A percentile compares a stretch with the other conserved stretches of the same genome.
phyloP scores from a whole-genome alignment of 257 asterid genomes.

The Nicotiana otophora region DNA sequence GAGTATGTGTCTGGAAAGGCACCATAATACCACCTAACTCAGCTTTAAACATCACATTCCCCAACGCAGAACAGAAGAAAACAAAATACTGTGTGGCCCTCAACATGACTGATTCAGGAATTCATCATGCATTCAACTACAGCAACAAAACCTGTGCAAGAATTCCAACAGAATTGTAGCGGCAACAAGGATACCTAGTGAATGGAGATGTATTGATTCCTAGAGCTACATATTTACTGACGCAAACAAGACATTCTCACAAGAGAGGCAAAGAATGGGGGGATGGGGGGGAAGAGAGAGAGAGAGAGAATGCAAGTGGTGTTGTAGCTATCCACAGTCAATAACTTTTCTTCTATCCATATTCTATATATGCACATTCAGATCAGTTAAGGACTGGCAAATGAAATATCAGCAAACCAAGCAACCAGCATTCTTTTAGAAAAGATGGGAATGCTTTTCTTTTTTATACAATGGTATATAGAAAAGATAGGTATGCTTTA shows the following conservation, averaged over 20 bases:
- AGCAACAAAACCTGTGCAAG: neutral
- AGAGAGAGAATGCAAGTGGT: neutral
- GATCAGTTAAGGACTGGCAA: neutral
- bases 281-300: too few species aligned
- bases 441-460: neutral
- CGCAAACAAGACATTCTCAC: neutral
- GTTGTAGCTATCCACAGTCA: neutral
- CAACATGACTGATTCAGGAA: neutral
- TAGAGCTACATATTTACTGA: neutral
- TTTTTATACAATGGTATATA: neutral
- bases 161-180: neutral
- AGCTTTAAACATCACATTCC: neutral
- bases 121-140: neutral
- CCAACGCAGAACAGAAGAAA: neutral
- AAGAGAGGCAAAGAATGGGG: neutral
- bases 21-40: neutral
- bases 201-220: neutral
- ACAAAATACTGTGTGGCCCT: neutral
- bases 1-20: neutral
- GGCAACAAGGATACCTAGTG: neutral
- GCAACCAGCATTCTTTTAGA: neutral
- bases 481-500: neutral
- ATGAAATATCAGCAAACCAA: neutral
- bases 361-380: neutral
- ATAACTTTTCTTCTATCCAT: neutral